phyloP scores from a whole-genome alignment of 2,329 filamentous ascomycete genomes.

The Verticillium isaacii region DNA sequence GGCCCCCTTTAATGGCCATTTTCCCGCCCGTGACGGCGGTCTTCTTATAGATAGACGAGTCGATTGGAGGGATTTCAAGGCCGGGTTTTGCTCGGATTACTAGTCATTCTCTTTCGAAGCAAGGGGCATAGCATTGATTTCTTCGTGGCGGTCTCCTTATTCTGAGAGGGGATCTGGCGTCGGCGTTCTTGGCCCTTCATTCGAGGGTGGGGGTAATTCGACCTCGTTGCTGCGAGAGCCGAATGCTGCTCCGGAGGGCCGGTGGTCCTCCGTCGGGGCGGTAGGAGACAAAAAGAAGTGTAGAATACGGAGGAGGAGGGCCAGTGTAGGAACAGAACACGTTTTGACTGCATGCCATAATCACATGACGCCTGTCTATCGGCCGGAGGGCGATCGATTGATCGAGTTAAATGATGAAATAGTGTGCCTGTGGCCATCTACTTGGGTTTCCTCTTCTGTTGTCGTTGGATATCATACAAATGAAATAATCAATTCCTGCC shows the following conservation, averaged over 20 bases:
- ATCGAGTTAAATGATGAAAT: neutral
- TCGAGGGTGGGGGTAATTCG: neutral
- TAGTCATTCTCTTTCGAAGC: neutral
- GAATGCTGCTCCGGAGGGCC: neutral
- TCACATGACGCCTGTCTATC: neutral
- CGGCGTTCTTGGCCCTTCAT: neutral
- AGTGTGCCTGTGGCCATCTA: neutral
- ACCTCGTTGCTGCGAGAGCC: neutral
- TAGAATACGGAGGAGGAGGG: neutral
- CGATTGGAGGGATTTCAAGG: neutral
- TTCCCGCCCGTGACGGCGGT: neutral
- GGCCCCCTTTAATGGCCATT: neutral
- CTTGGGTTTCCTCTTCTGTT: neutral
- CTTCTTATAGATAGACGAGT: neutral
- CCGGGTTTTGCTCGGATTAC: neutral
- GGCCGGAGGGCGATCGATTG: no score
- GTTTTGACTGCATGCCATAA: neutral
- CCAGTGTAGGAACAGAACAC: neutral
- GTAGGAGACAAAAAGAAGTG: neutral
- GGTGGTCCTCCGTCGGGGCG: neutral
- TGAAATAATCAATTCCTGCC: neutral
- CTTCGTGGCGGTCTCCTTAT: neutral
- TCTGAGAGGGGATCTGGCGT: neutral
- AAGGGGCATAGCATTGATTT: neutral
- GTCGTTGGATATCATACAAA: neutral